Evolutionary conservation across 208 protist genomes (phyloP).

Genomic region (Sergeia podlipaevii): DNA sequence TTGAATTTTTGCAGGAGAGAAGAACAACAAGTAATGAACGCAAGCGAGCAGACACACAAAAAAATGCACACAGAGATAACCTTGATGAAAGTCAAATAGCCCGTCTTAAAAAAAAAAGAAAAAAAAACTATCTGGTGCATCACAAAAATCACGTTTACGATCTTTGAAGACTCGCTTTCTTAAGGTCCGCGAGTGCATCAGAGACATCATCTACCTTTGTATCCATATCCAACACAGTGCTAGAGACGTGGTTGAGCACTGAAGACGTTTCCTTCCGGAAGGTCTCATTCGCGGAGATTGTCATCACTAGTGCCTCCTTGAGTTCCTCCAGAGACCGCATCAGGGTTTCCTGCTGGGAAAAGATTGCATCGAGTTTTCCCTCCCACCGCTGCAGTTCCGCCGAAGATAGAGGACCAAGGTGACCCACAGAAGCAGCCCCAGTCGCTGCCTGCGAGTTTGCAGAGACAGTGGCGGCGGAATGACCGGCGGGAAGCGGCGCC

Average conservation of each 20-base stretch:
- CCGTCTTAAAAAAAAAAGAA: conserved; percentile 9
- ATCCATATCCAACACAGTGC: conserved; percentile 67
- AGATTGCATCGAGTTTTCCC: conserved; percentile 38
- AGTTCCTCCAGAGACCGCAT: conserved; percentile 36
- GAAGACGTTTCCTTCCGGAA: conserved; percentile 65
- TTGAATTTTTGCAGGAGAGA: too few relatives aligned
- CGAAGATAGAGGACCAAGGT: not conserved
- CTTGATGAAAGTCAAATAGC: conserved; percentile 1
- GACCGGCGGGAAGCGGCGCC: conserved; percentile 4
- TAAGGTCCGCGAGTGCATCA: conserved; percentile 24
- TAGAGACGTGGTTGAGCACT: conserved; percentile 69
- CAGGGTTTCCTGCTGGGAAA: conserved; percentile 37
- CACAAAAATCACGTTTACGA: conserved; percentile 3
- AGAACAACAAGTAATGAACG: too few relatives aligned
- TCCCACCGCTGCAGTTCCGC: conserved; percentile 17
- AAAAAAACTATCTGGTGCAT: not conserved
- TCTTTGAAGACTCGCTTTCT: conserved; percentile 2
- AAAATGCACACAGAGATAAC: too few relatives aligned
- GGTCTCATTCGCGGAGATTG: conserved; percentile 10
- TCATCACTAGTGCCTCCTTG: conserved; percentile 31
- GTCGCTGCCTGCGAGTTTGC: not conserved
- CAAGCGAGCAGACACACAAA: too few relatives aligned
- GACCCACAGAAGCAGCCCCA: not conserved
- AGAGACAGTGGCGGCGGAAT: conserved; percentile 1
- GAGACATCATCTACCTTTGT: conserved; percentile 59